phyloP scores from a whole-genome alignment of 495 filamentous ascomycete genomes.

The Tirmania nivea region DNA sequence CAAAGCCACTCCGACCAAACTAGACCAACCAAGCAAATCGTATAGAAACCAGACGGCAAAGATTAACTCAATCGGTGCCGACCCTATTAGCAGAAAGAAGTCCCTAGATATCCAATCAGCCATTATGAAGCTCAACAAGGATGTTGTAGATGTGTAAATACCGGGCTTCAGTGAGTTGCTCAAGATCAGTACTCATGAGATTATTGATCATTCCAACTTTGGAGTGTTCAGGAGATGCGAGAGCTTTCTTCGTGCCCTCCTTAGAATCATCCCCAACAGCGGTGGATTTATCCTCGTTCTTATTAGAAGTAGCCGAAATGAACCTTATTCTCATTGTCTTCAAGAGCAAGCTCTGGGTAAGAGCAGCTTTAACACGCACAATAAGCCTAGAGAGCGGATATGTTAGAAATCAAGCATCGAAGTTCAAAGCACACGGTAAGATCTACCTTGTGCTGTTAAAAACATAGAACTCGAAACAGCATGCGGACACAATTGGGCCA shows the following conservation, averaged over 20 bases:
- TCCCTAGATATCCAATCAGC: neutral
- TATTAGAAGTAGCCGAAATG: slow-evolving; percentile 7
- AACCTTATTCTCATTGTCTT: slow-evolving; percentile 19
- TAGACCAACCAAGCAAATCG: slow-evolving; percentile 16
- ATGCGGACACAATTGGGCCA: slow-evolving; percentile 8
- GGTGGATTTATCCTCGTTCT: neutral
- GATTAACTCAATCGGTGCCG: slow-evolving; percentile 14
- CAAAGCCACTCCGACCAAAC: slow-evolving; percentile 15
- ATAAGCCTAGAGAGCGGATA: slow-evolving; percentile 4
- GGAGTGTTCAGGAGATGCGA: slow-evolving; percentile 2
- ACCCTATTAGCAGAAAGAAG: slow-evolving; percentile 16
- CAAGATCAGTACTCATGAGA: slow-evolving; percentile 13
- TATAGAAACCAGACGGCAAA: slow-evolving; percentile 16
- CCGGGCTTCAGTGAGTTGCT: slow-evolving; percentile 14
- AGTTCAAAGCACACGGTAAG: neutral
- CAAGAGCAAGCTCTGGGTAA: slow-evolving; percentile 12
- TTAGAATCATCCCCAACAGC: neutral
- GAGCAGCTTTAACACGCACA: slow-evolving; percentile 14
- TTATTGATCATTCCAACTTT: slow-evolving; percentile 18
- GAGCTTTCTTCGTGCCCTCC: neutral
- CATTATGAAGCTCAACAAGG: neutral
- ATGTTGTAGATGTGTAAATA: neutral
- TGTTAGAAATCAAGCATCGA: neutral
- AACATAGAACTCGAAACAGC: slow-evolving; percentile 11
- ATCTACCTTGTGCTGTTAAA: slow-evolving; percentile 12